Evolutionary conservation across 2,329 filamentous ascomycete genomes (phyloP), one percentile per base, ranked within the genome.

Genomic region (Chlorencoelia australis): DNA sequence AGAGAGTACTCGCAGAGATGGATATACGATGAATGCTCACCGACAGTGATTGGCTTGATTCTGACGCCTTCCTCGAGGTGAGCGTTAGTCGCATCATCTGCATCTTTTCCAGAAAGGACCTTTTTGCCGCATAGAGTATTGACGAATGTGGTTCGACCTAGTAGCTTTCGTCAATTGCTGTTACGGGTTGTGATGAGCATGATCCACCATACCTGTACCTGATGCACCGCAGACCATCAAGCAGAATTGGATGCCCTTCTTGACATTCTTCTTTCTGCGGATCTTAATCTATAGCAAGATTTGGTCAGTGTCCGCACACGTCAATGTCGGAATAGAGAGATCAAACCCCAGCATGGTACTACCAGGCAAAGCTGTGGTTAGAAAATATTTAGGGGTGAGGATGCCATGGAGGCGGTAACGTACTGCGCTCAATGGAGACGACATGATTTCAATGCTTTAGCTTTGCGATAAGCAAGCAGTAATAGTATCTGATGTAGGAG

Each of bases 171-270:
- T 48, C 35, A 49, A 40, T 44, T 33, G 29, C 17, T 21, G 17
- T 35, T n/a, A 10, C n/a, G 14, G 15, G 13, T 19, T 17, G 24
- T 39, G 13, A 13, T 39, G 16, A 30, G 25, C 40, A 33, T 31
- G 13, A 9, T 44, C 35, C 33, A 42, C 68, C 74, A 58, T 78
- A 94, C 87, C 91, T 66, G 91, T 96, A 65, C 91, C 91, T 55
- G 89, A 96, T 61, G 91, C 91, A 71, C 91, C 91, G 63, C 91
- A 96, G 59, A 98, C 91, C 91, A 98, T 98, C 76, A 98, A 68
- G 66, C 88, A 96, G 73, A 98, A 98, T 74, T 98, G 91, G 61
- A 98, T 96, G 61, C 91, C 91, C 50, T 58, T 58, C 48, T 58
- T 58, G 70, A 98, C 89, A 76, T 98, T 96, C 84, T 98, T 98